Percentiles rank a stretch among this genome's conserved stretches.
phyloP scores from a whole-genome alignment of 176 grass and related monocot species.

The Rhynchospora tenuis region DNA sequence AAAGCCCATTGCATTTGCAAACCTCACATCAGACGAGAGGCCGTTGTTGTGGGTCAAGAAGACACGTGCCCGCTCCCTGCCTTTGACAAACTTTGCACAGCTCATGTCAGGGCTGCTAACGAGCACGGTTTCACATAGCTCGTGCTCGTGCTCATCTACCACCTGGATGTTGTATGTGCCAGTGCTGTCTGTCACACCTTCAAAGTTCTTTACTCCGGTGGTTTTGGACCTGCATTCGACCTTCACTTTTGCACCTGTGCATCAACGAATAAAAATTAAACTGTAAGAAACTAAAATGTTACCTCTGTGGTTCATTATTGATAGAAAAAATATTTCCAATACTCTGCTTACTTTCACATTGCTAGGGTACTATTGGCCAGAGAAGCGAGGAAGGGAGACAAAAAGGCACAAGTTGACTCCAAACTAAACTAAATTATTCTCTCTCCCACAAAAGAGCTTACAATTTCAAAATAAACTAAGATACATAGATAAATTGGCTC shows the following conservation, averaged over 20 bases:
- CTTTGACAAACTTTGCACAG: constrained; percentile 44
- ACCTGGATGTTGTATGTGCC: constrained; percentile 87
- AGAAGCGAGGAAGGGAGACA: no score
- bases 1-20: constrained; percentile 73
- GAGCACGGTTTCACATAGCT: constrained; percentile 75
- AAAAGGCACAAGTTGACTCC: no score
- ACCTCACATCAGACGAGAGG: constrained; percentile 48
- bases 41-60: constrained; percentile 93
- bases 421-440: no score
- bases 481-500: no score
- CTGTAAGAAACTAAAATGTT: not conserved
- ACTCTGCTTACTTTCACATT: not conserved
- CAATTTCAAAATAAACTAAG: no score
- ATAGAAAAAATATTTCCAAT: no score
- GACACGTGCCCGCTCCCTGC: constrained; percentile 71
- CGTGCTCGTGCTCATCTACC: constrained; percentile 53
- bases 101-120: constrained; percentile 65
- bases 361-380: no score
- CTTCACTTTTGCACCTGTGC: constrained; percentile 74
- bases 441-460: no score
- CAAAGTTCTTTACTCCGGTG: constrained; percentile 42
- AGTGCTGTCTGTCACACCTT: constrained; percentile 72
- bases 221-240: constrained; percentile 63
- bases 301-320: no score
- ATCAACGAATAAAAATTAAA: not conserved